Evolutionary conservation across 352 stramenopile species (phyloP).

Genomic region (Globisporangium nagaii): DNA sequence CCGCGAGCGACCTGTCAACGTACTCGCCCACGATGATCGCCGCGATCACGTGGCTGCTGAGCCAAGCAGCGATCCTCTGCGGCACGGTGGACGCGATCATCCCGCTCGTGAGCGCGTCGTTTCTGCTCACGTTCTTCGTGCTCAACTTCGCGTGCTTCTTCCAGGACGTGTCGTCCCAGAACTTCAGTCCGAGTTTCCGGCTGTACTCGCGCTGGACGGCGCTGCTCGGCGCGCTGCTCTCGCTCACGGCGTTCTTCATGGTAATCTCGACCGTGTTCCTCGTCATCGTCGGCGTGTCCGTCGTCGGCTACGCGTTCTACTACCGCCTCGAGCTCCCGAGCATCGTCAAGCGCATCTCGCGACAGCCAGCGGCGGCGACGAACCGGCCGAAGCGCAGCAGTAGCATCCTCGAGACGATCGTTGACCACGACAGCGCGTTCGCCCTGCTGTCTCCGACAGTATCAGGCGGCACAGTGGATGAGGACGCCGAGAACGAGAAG

Average conservation of each 20-base stretch:
- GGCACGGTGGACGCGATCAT: constrained; percentile 37
- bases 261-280: constrained; percentile 42
- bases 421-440: neutral
- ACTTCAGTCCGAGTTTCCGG: constrained; percentile 31
- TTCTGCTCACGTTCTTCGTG: constrained; percentile 40
- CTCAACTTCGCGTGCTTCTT: constrained; percentile 57
- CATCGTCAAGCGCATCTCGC: constrained; percentile 4
- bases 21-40: neutral
- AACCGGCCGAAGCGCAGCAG: neutral
- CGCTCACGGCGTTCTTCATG: constrained; percentile 32
- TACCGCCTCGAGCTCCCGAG: constrained; percentile 23
- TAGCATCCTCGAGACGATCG: constrained; percentile 9
- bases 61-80: constrained; percentile 25
- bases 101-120: constrained; percentile 32
- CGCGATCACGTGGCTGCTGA: constrained; percentile 24
- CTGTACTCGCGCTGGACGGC: constrained; percentile 56
- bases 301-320: constrained; percentile 21
- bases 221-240: constrained; percentile 33
- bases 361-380: neutral
- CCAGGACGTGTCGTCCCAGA: constrained; percentile 34
- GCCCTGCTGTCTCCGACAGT: constrained; percentile 5
- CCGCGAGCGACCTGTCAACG: neutral
- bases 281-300: constrained; percentile 11
- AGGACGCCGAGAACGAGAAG: constrained; percentile 6
- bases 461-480: neutral